Percentiles rank a stretch among this genome's conserved stretches.
These are phyloP conservation scores for Nannochloris sp. DNA, from an alignment of 139 green algal genomes.

Conservation along the genomic window DNA sequence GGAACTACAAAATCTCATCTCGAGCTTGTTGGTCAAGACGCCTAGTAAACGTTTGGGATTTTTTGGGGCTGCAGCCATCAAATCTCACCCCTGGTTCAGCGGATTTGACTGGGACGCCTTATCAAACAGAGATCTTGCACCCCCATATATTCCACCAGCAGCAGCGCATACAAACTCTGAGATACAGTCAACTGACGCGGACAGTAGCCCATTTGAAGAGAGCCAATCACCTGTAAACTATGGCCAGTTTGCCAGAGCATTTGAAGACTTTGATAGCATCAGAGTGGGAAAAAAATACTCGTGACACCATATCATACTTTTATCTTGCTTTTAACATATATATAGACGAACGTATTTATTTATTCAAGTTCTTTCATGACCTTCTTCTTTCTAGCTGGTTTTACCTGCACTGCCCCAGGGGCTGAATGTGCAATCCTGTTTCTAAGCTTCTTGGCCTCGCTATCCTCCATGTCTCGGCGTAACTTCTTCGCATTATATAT, in stretches of 20 bases:
- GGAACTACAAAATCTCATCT: too few species aligned
- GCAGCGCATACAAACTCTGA: not conserved
- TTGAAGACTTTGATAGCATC: too few species aligned
- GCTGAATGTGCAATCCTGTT: constrained; percentile 66
- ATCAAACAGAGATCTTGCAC: constrained; percentile 39
- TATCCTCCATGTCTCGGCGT: constrained; percentile 54
- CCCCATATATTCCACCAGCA: constrained; percentile 15
- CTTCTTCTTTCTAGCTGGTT: constrained; percentile 82
- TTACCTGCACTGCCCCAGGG: constrained; percentile 65
- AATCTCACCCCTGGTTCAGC: constrained; percentile 79
- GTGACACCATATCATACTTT: too few species aligned
- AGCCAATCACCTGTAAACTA: too few species aligned
- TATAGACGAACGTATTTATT: constrained; percentile 31
- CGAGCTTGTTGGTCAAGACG: too few species aligned
- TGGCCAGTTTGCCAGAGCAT: too few species aligned
- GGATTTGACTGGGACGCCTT: constrained; percentile 80
- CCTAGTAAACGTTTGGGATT: too few species aligned
- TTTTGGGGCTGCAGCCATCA: constrained; percentile 55
- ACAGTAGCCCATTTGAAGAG: not conserved
- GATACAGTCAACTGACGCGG: not conserved
- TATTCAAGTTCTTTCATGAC: constrained; percentile 76
- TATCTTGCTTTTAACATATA: too few species aligned
- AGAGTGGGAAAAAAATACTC: too few species aligned
- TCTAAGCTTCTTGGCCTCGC: constrained; percentile 63
- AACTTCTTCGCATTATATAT: constrained; percentile 81